These are phyloP conservation scores for Magnolia officinalis DNA, from an alignment of 164 flowering plant genomes.

Conservation along the genomic window DNA sequence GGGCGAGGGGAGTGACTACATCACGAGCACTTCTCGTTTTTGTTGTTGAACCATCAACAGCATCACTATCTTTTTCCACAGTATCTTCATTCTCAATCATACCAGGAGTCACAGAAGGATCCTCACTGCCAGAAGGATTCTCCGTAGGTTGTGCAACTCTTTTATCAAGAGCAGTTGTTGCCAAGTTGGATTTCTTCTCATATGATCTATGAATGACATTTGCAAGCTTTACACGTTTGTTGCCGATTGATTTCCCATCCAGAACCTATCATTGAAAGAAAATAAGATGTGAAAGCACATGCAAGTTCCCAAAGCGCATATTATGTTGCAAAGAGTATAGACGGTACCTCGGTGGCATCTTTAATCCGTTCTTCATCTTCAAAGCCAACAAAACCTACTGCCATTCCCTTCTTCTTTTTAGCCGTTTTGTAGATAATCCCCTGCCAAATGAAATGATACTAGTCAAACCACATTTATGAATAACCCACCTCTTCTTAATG, in stretches of 20 bases:
- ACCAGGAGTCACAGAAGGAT: conserved; percentile 19
- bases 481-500: not conserved
- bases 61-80: conserved; percentile 18
- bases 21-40: conserved; percentile 66
- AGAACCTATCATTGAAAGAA: conserved; percentile 41
- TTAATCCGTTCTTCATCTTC: conserved; percentile 51
- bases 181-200: conserved; percentile 36
- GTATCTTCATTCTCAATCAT: conserved; percentile 24
- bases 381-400: conserved; percentile 77
- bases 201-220: conserved; percentile 65
- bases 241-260: conserved; percentile 66
- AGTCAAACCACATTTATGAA: conserved; percentile 4
- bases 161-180: too few relatives aligned
- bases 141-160: conserved; percentile 8
- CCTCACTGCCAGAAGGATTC: conserved; percentile 10
- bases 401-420: conserved; percentile 88
- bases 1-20: conserved; percentile 87
- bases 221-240: conserved; percentile 66
- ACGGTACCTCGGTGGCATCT: conserved; percentile 59
- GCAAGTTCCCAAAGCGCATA: too few relatives aligned
- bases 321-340: not conserved
- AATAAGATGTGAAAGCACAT: not conserved
- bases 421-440: conserved; percentile 56
- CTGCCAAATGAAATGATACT: conserved; percentile 33
- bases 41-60: conserved; percentile 21